Percentiles rank a stretch among this genome's conserved stretches.
Conservation (phyloP, 495 filamentous ascomycete species). For the Margaritispora aquatica region DNA sequence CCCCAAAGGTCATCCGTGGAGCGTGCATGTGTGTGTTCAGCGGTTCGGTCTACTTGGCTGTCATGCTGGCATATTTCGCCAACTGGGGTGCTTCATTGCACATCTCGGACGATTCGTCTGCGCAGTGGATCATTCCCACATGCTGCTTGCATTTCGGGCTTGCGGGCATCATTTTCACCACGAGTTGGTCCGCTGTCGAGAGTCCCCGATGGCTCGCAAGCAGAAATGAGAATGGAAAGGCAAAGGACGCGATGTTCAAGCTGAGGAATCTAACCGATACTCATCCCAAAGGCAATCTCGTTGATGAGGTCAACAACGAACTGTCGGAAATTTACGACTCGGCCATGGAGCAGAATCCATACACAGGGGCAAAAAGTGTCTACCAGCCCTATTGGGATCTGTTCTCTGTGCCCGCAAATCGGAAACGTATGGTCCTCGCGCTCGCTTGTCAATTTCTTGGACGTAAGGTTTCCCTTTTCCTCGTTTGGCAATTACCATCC, state of each 20-base stretch:
- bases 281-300: too few relatives aligned
- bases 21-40: constrained; percentile 66
- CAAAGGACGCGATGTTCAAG: constrained; percentile 32
- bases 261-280: constrained; percentile 8
- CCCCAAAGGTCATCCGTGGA: constrained; percentile 56
- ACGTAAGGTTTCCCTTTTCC: constrained; percentile 30
- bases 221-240: constrained; percentile 39
- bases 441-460: constrained; percentile 37
- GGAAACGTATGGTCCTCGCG: constrained; percentile 46
- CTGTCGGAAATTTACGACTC: constrained; percentile 45
- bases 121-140: constrained; percentile 47
- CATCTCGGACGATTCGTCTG: constrained; percentile 5
- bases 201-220: constrained; percentile 56
- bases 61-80: constrained; percentile 51
- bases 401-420: constrained; percentile 51
- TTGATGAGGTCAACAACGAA: too few relatives aligned
- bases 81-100: constrained; percentile 19
- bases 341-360: too few relatives aligned
- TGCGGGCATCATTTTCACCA: constrained; percentile 56
- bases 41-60: constrained; percentile 53
- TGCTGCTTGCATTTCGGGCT: constrained; percentile 71
- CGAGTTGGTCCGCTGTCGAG: constrained; percentile 51
- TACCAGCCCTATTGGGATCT: constrained; percentile 53
- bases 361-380: too few relatives aligned
- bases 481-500: neutral